Percentiles rank a stretch among this genome's conserved stretches.
phyloP scores from a whole-genome alignment of 768 basidiomycete species.

The Tricholoma sp. region DNA sequence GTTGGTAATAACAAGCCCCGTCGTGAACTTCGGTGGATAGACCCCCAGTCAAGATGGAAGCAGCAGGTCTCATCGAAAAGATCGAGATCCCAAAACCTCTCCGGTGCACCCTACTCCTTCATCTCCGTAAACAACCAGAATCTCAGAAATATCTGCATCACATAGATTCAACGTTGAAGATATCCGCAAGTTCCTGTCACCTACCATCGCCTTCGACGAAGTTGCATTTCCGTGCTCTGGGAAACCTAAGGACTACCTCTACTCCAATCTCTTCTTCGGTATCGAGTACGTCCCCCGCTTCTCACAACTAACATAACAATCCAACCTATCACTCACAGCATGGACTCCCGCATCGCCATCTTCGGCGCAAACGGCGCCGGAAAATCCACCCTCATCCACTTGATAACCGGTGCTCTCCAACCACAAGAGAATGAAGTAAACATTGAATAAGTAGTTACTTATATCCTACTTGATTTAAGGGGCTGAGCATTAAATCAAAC shows the following conservation, averaged over 20 bases:
- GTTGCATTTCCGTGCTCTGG: conserved; percentile 97
- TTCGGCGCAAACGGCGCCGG: conserved; percentile 96
- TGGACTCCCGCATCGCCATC: conserved; percentile 94
- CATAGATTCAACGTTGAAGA: conserved; percentile 91
- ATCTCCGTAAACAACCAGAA: no score
- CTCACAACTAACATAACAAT: no score
- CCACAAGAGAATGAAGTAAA: no score
- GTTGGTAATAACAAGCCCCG: no score
- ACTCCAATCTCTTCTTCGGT: conserved; percentile 89
- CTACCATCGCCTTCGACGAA: conserved; percentile 93
- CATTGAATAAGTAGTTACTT: no score
- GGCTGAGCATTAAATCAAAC: no score
- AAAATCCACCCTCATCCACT: conserved; percentile 87
- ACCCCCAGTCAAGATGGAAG: conserved; percentile 99
- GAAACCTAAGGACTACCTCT: conserved; percentile 81
- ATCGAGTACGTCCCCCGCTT: conserved; percentile 61
- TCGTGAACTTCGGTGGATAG: no score
- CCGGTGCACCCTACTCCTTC: conserved; percentile 24
- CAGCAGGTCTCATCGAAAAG: conserved; percentile 93
- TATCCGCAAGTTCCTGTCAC: conserved; percentile 87
- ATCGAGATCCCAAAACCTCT: conserved; percentile 70
- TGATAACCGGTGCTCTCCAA: conserved; percentile 79
- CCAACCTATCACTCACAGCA: conserved; percentile 59
- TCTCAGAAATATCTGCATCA: no score
- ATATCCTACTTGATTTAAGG: no score